Evolutionary conservation across 176 grass and related monocot species (phyloP).

Genomic region (Triticum monococcum): DNA sequence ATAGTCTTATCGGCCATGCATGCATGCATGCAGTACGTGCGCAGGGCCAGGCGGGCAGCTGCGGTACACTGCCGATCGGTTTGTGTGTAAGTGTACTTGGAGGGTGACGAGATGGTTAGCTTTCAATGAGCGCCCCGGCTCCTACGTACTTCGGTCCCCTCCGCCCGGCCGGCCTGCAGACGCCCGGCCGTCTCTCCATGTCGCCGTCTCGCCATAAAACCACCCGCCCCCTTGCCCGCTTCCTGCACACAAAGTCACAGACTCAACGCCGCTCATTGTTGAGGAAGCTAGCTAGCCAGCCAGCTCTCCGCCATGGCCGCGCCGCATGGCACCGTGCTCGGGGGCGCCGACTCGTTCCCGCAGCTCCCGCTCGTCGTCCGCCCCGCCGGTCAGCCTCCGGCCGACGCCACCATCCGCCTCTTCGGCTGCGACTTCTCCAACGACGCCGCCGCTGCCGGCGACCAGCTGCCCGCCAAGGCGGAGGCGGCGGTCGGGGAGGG

Average conservation of each 20-base stretch:
- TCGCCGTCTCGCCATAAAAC: conserved; percentile 34
- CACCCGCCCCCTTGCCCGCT: neutral
- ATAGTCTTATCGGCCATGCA: neutral
- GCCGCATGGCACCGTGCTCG: conserved; percentile 27
- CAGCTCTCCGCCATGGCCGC: conserved; percentile 28
- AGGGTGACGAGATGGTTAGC: conserved; percentile 10
- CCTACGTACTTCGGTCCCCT: conserved; percentile 14
- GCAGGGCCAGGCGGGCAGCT: neutral
- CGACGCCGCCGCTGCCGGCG: neutral
- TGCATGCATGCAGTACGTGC: neutral
- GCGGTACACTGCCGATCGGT: conserved; percentile 13
- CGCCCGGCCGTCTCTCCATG: neutral
- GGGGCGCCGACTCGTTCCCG: conserved; percentile 55
- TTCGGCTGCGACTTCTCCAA: conserved; percentile 82
- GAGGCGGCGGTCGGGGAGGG: neutral
- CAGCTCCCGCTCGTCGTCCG: conserved; percentile 39
- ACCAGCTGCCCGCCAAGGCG: neutral
- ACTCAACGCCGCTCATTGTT: neutral
- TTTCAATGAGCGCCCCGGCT: conserved; percentile 15
- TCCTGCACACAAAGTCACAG: neutral
- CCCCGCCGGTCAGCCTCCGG: neutral
- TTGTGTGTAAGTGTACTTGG: neutral
- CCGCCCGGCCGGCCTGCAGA: conserved; percentile 1
- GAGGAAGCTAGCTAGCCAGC: neutral
- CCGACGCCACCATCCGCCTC: conserved; percentile 60